A percentile compares a stretch with the other conserved stretches of the same genome.
Evolutionary conservation across 2,329 filamentous ascomycete species (phyloP).

Genomic region (Cladorrhinum sp.): DNA sequence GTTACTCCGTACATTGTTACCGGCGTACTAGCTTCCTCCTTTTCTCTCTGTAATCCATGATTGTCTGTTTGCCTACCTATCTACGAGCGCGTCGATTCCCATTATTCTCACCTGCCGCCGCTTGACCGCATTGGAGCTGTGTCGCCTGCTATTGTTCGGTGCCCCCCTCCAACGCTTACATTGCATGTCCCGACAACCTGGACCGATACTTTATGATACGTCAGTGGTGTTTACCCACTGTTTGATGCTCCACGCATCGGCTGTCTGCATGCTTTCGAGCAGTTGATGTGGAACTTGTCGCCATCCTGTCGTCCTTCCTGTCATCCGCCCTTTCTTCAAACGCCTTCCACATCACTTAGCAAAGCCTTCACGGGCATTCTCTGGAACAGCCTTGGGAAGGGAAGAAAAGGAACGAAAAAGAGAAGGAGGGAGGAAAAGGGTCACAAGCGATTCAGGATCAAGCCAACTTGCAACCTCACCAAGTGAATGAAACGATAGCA

Average conservation of each 20-base stretch:
- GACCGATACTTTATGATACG: constrained; percentile 4
- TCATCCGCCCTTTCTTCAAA: not conserved
- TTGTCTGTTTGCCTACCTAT: not conserved
- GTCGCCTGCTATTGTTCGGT: not conserved
- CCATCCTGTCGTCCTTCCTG: constrained; percentile 9
- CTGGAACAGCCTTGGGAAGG: not conserved
- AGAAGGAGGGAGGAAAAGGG: not conserved
- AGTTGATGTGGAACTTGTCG: constrained; percentile 13
- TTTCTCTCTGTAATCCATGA: not conserved
- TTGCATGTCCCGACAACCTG: constrained; percentile 12
- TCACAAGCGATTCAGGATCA: not conserved
- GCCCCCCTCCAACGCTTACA: constrained; percentile 2
- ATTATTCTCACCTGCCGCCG: not conserved
- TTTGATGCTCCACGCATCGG: constrained; percentile 15
- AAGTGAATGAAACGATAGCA: not conserved
- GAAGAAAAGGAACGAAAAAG: not conserved
- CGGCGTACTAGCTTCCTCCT: not conserved
- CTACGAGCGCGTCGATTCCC: not conserved
- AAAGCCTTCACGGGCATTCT: not conserved
- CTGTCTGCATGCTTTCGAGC: constrained; percentile 12
- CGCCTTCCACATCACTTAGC: not conserved
- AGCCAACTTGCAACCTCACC: not conserved
- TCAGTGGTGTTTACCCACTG: constrained; percentile 6
- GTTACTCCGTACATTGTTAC: not conserved
- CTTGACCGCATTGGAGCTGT: not conserved